Base-by-base conservation (phyloP, 192 early-diverging fungal species). In the Ambispora gerdemannii region DNA sequence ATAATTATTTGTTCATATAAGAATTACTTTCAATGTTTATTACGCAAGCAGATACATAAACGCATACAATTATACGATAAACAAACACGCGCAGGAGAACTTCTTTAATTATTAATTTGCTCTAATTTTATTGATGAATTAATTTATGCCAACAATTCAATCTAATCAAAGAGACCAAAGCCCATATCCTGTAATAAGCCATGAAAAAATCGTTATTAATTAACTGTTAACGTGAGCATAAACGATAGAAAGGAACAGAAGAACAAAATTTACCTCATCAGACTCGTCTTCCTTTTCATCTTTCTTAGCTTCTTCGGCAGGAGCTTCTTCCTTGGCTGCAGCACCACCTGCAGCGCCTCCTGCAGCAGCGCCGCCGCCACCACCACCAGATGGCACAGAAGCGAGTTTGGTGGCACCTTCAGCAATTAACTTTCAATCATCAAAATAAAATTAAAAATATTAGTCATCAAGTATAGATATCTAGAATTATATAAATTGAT, bases 131-230 rank as follows among this genome's bases (percentile, higher is more conserved):
- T n/a, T n/a, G n/a, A n/a, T n/a, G n/a, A n/a, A n/a, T n/a, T n/a
- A n/a, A n/a, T n/a, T n/a, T n/a, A n/a, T n/a, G n/a, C n/a, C n/a
- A n/a, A n/a, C n/a, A n/a, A n/a, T n/a, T 47, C 43, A 53, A 31
- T 50, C 92, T 96, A 96, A 86, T 96, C 94, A 86, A 96, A 96
- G 74, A 96, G 91, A 92, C 94, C 94, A 82, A 96, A 92, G 76
- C 92, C 94, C 94, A 96, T 96, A 76, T 92, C 83, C 76, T 77
- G 66, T 36, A 35, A 55, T 63, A 72, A 32, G 33, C 3, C 2
- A 50, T 51, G 15, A 64, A 38, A 24, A 65, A 53, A 52, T 11
- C 17, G 36, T 15, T 4, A 4, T n/a, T 36, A 20, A 24, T 38
- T n/a, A 38, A 11, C 15, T 17, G 22, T n/a, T n/a, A n/a, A n/a